A percentile compares a stretch with the other conserved stretches of the same genome.
phyloP scores from a whole-genome alignment of 148 eudicot species.

The Dianthus caryophyllus region DNA sequence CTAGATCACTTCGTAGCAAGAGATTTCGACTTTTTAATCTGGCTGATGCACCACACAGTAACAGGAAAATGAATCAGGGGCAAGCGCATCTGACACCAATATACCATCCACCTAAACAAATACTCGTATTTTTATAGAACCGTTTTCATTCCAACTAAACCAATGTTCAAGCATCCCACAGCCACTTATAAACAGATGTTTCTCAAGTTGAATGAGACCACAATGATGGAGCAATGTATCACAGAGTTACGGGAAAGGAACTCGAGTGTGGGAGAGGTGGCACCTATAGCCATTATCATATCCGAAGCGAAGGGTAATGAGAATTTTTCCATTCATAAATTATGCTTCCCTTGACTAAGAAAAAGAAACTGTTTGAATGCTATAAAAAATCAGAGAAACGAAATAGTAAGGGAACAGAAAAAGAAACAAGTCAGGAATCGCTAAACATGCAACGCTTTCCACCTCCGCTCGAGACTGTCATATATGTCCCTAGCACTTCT shows the following conservation, averaged over 20 bases:
- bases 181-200: not conserved
- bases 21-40: not conserved
- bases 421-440: conserved; percentile 1
- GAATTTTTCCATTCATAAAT: conserved; percentile 7
- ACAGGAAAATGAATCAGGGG: not conserved
- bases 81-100: not conserved
- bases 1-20: not conserved
- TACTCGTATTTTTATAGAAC: not conserved
- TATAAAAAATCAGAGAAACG: not conserved
- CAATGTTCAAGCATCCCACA: not conserved
- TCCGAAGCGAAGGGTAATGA: not conserved
- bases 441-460: conserved; percentile 47
- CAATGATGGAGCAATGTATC: too few species aligned
- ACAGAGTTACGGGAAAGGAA: too few species aligned
- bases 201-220: not conserved
- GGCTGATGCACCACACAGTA: not conserved
- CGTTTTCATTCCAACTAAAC: conserved; percentile 1
- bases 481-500: conserved; percentile 51
- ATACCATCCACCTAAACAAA: not conserved
- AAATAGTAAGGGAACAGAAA: not conserved
- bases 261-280: too few species aligned
- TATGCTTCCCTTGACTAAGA: not conserved
- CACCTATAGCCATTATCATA: not conserved
- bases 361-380: conserved; percentile 12
- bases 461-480: conserved; percentile 48